Evolutionary conservation across 345 rosid genomes (phyloP), one percentile per base, ranked within the genome.

Genomic region (Gossypium turneri): DNA sequence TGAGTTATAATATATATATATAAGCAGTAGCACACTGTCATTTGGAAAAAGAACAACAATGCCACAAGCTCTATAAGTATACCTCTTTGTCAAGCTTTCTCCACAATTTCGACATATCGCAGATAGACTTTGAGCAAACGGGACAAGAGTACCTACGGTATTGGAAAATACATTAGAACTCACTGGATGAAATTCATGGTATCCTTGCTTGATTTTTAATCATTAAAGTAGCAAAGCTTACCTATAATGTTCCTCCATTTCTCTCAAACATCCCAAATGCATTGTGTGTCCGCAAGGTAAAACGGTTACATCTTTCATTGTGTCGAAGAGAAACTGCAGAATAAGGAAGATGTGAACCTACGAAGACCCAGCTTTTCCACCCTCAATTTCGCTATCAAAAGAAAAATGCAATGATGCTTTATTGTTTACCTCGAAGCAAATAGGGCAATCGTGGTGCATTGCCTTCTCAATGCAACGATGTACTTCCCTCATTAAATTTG

Each of bases 11-110:
- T 34, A 34, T 34, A 34, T 34, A 29, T 48, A 3, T 24, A 22
- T 22, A 27, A 47, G 8, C 16, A 71, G 2, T 24, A 17, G 74
- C 60, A 72, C 15, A 58, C 17, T 20, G 53, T 29, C 47, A 6
- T 66, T n/a, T 71, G 59, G 4, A 27, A n/a, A 44, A 22, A 38
- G 44, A 73, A 34, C n/a, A 43, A 38, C 24, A 19, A n/a, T 7
- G 63, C 48, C 52, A 53, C 61, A 52, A 70, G 29, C 61, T 11
- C n/a, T n/a, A 20, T 24, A 45, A 41, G 9, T 82, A 34, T 34
- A 94, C 98, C 96, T 92, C 96, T 82, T 89, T 81, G 79, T 94
- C 96, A 19, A 92, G 87, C 85, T 86, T 89, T 79, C 67, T 85
- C 97, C 98, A 94, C 73, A 86, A 51, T n/a, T 12, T 72, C 17